Base-by-base conservation (phyloP, 2,329 filamentous ascomycete species). In the Colletotrichum eremochloae region DNA sequence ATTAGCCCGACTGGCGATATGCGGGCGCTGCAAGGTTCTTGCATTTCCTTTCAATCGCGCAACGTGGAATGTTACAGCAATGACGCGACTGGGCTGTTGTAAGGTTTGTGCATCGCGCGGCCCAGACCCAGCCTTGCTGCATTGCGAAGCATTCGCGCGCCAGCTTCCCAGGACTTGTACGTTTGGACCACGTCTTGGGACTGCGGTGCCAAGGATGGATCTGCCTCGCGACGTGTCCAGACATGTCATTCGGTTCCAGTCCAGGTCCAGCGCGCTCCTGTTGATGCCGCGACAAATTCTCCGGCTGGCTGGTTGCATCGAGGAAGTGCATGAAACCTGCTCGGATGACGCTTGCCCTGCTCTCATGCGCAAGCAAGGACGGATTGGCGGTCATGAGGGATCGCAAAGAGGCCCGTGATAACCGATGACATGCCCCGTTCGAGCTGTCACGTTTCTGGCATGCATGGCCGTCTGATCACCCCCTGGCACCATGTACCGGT, bases 381-480 rank as follows among this genome's bases (percentile, higher is more conserved):
- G 38, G 71, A 70, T 67, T 72, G 40, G 24, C 15, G 48, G 14
- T 42, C 24, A 33, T n/a, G 46, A 40, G 75, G 76, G 78, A 76
- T 75, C 79, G 73, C 76, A 75, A 73, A 74, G 76, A 77, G 79
- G 77, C 74, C 78, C 76, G 79, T 78, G 77, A 76, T 67, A 75
- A 77, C 46, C 72, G 68, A 76, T 79, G 77, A 80, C 78, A 78
- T 77, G 75, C 78, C 76, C 61, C 78, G 78, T 79, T 73, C 74
- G 78, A 75, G 33, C 44, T 55, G 61, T 65, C 70, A 53, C 40
- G 66, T 33, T 46, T 56, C 60, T 18, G 64, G 60, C 66, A 69
- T 52, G 61, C 63, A 55, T 64, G 44, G 46, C 60, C 55, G 66
- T 56, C 60, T 64, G 29, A 15, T 46, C 56, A 72, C 48, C 29